Percentiles rank a stretch among this genome's conserved stretches.
Conservation (phyloP, 352 stramenopile species). For the Pythium sukuiense region DNA sequence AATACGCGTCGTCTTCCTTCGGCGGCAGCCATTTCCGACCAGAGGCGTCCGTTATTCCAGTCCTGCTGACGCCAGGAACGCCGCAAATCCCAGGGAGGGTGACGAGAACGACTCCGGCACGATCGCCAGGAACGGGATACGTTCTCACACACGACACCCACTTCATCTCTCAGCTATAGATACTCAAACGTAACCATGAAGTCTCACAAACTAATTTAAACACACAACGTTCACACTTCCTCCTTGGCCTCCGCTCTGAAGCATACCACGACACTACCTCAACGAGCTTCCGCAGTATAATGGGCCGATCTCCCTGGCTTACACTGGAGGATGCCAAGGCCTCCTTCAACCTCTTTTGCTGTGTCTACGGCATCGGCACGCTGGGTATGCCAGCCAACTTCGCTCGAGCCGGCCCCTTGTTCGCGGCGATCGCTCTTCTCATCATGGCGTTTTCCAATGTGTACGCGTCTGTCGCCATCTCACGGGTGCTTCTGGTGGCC, state of each 20-base stretch:
- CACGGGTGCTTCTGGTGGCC: slow-evolving; percentile 32
- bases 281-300: too few species aligned
- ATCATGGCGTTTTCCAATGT: slow-evolving; percentile 39
- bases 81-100: not conserved
- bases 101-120: not conserved
- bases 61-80: slow-evolving; percentile 1
- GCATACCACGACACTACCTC: too few species aligned
- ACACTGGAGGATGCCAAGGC: slow-evolving; percentile 36
- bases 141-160: not conserved
- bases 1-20: not conserved
- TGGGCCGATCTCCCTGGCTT: slow-evolving; percentile 14
- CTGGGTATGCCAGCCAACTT: slow-evolving; percentile 40
- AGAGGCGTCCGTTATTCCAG: not conserved
- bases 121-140: not conserved
- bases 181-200: not conserved
- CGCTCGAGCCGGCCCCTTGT: slow-evolving; percentile 29
- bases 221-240: not conserved
- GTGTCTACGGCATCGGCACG: slow-evolving; percentile 37
- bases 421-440: slow-evolving; percentile 25
- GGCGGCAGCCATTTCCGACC: not conserved
- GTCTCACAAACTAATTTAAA: not conserved
- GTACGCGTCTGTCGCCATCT: slow-evolving; percentile 32
- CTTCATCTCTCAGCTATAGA: not conserved
- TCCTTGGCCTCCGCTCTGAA: too few species aligned
- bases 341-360: slow-evolving; percentile 29